Evolutionary conservation across 306 rosid genomes (phyloP), one percentile per base, ranked within the genome.

Genomic region (Malus sieversii): DNA sequence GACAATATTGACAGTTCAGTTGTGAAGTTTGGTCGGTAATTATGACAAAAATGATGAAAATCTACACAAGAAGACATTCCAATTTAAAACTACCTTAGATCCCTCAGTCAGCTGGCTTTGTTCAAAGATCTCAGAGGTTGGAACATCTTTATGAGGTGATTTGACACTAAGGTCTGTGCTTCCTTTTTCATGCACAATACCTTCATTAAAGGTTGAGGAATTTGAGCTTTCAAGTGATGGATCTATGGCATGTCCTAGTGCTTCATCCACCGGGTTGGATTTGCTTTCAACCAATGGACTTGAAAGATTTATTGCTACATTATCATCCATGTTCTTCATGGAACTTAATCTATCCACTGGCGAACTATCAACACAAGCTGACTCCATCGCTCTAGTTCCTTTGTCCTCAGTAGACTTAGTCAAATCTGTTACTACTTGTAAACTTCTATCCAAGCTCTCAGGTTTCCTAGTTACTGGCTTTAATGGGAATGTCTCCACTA

Each of bases 401-500:
- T 75, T 60, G 72, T 76, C 78, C 68, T 81, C 84, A 5, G 67
- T 51, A 75, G 87, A 66, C 75, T 35, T 55, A 53, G 30, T 73
- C 11, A 70, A 48, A 76, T 80, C 81, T 53, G 40, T 78, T 77
- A 64, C 70, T 81, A 75, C 86, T 68, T 46, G 86, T 16, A 75
- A 78, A 38, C 70, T 78, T 72, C 73, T 81, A 29, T 80, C 88
- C 75, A 67, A 79, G 76, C 72, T 76, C 48, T 78, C 68, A 18
- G 64, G 33, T 65, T 79, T 73, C 71, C 73, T 62, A n/a, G 79
- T 63, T 82, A 67, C 69, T n/a, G 84, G 76, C 66, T 78, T 87
- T 77, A 88, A 63, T 63, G 99, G 96, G 75, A 90, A 90, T 76
- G 93, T 89, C 88, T 92, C 98, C 60, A 96, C 93, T 59, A 79